Evolutionary conservation across 345 rosid genomes (phyloP).

Genomic region (Noccaea bulbosa): DNA sequence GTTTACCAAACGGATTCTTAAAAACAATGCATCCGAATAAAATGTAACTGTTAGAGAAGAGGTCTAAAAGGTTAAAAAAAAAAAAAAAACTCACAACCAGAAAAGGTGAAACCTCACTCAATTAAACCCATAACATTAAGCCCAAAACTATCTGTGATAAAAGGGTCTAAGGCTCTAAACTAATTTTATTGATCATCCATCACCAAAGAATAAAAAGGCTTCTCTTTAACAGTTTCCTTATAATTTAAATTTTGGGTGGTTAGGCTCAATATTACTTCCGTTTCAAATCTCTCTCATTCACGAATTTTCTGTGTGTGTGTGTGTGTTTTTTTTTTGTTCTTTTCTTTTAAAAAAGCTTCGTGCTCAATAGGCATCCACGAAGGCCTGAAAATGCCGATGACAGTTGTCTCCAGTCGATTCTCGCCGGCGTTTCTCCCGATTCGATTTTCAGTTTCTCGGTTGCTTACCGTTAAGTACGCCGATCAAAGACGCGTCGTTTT

Average conservation of each 20-base stretch:
- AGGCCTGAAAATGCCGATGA: conserved; percentile 28
- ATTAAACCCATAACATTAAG: neutral
- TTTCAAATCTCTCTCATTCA: conserved; percentile 3
- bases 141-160: neutral
- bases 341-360: conserved; percentile 22
- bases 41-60: neutral
- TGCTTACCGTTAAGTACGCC: conserved; percentile 10
- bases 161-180: neutral
- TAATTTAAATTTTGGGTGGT: neutral
- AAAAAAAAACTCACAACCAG: neutral
- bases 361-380: conserved; percentile 35
- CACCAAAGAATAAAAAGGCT: neutral
- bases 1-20: neutral
- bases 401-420: conserved; percentile 34
- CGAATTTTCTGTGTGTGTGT: conserved; percentile 15
- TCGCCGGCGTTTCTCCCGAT: conserved; percentile 29
- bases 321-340: neutral
- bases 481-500: conserved; percentile 9
- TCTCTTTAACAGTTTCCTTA: neutral
- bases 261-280: too few relatives aligned
- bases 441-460: conserved; percentile 33
- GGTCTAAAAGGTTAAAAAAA: neutral
- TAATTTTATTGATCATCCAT: neutral
- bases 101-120: too few relatives aligned
- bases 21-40: neutral